Evolutionary conservation across 225 moss, liverwort and hornwort species (phyloP), one percentile per base, ranked within the genome.

Genomic region (Straminergon stramineum): DNA sequence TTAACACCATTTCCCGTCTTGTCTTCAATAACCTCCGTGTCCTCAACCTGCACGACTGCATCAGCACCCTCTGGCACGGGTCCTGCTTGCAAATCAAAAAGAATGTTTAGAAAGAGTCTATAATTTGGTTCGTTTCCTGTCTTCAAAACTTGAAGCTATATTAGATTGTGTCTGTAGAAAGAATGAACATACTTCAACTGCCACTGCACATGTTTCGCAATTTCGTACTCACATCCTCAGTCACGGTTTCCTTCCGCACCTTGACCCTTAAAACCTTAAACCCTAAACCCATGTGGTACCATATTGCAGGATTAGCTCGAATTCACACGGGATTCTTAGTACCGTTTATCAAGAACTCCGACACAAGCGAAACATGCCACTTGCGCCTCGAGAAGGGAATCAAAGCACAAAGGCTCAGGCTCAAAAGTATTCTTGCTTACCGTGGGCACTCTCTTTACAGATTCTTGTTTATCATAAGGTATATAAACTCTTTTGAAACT

Each of bases 31-130:
- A 91, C 92, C 88, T 90, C 87, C n/a, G 97, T 99, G 85, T 97
- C 56, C 85, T 99, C 99, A 73, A 97, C 96, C 93, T 96, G 96
- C 48, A 97, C 96, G 62, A 97, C 95, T 76, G 99, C 99, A 94
- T 97, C 97, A 57, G 97, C 97, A 78, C 97, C 97, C 31, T 75
- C 89, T 84, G 99, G 99, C 82, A 99, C 93, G 57, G 94, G 94
- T 60, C 96, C 97, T 97, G 93, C 86, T 87, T 62, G 87, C 67
- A 45, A 67, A 71, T 60, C 17, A 77, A 65, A 61, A 84, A 52
- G 55, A 73, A 58, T 26, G 32, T 55, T 84, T 48, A 91, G 55
- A 85, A 70, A 71, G n/a, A 84, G 60, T 60, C 41, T 8, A 67
- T 55, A 76, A 35, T 69, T 90, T 76, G 24, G 18, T 45, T 45